Base-by-base conservation (phyloP, 2,329 filamentous ascomycete species). In the Furcasterigmium sp. region DNA sequence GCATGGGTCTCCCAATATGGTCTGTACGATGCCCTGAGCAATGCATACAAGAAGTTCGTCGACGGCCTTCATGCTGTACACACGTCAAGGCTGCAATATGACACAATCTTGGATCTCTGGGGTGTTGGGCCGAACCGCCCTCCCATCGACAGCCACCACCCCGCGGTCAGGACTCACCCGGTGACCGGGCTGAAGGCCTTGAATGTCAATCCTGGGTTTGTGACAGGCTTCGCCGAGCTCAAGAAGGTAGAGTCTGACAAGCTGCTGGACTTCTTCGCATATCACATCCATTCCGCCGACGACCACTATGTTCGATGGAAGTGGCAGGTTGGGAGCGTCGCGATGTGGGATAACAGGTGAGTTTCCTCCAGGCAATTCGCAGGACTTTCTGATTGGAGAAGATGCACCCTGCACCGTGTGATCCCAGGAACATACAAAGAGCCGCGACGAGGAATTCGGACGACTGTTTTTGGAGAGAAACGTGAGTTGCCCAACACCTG, bases 281-380 rank as follows among this genome's bases (percentile, higher is more conserved):
- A 64, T 39, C 70, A 74, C 48, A 65, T 75, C 21, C 70, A 73
- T 48, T 65, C 68, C 0, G 70, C 69, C 2, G 70, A 74, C 39
- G 73, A 75, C 47, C 70, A 73, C 48, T 62, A 62, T 19, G 70
- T 75, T 6, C 58, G 72, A 3, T 74, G 69, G 63, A 74, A 72
- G 46, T 76, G 73, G 71, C 54, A 61, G 0, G 65, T 69, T 7
- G 71, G 71, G 1, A 68, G 65, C 23, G 66, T 74, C 5, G 71
- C 72, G 1, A 68, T 75, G 55, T 75, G 72, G 71, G 72, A 76
- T 43, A 75, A 75, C 47, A 52, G 67, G 57, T 63, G 25, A 13
- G 37, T 45, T n/a, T 30, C 19, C 39, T 8, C 10, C 6, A n/a
- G 7, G 5, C 8, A 13, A 5, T 25, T 7, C 11, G 25, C 35